Evolutionary conservation across 208 protist genomes (phyloP).

Genomic region (Acanthamoeba triangularis): DNA sequence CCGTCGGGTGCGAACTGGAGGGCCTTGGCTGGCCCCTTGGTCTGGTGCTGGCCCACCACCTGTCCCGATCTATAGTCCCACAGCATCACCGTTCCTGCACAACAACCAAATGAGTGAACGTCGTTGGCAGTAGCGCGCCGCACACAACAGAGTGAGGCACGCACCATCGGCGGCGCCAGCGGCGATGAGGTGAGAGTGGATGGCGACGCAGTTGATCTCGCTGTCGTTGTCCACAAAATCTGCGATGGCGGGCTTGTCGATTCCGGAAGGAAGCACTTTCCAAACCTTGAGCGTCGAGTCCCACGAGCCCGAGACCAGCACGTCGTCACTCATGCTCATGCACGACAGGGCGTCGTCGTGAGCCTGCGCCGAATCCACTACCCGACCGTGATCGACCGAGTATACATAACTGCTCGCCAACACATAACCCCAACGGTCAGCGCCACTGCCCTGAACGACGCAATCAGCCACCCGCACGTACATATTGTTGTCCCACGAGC

Average conservation of each 20-base stretch:
- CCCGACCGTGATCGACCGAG: slow-evolving; percentile 85
- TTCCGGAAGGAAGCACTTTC: slow-evolving; percentile 53
- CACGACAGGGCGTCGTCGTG: slow-evolving; percentile 89
- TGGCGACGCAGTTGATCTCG: slow-evolving; percentile 66
- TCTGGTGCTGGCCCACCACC: slow-evolving; percentile 23
- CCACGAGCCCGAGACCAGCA: slow-evolving; percentile 71
- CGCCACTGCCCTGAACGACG: background rate
- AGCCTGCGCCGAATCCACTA: slow-evolving; percentile 74
- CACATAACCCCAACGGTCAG: no score
- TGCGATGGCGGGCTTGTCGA: slow-evolving; percentile 15
- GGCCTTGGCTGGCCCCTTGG: background rate
- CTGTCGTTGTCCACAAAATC: slow-evolving; percentile 69
- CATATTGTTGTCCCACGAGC: slow-evolving; percentile 90
- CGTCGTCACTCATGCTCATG: slow-evolving; percentile 78
- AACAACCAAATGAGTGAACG: background rate
- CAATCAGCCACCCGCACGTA: slow-evolving; percentile 57
- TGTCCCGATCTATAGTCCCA: slow-evolving; percentile 38
- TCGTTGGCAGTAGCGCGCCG: background rate
- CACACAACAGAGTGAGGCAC: background rate
- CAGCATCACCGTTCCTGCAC: slow-evolving; percentile 53
- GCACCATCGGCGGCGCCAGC: slow-evolving; percentile 31
- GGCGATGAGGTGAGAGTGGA: background rate
- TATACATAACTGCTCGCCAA: slow-evolving; percentile 85
- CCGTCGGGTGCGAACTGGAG: slow-evolving; percentile 50
- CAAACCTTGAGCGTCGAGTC: slow-evolving; percentile 66